These are phyloP conservation scores for Ganoderma sp. DNA, from an alignment of 1,284 basidiomycete species.

Conservation along the genomic window DNA sequence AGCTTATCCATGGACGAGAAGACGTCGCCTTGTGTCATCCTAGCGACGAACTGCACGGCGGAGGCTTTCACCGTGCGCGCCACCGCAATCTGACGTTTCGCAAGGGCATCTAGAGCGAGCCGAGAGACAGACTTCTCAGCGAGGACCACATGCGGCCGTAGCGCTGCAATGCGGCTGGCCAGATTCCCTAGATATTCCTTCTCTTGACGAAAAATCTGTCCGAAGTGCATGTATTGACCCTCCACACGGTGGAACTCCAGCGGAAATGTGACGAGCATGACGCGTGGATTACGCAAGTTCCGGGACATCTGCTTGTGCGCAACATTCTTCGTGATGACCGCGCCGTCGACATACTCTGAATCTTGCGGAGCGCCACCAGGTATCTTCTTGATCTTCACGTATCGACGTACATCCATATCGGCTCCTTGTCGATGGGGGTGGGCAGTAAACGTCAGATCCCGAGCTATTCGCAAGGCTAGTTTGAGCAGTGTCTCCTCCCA, in stretches of 20 bases:
- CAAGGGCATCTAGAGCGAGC: slow-evolving; percentile 89
- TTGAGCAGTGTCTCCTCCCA: slow-evolving; percentile 88
- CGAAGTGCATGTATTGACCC: slow-evolving; percentile 93
- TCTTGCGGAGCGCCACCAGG: slow-evolving; percentile 92
- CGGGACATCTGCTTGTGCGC: slow-evolving; percentile 91
- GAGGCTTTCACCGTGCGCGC: slow-evolving; percentile 90
- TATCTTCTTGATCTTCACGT: slow-evolving; percentile 99
- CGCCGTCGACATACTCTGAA: slow-evolving; percentile 97
- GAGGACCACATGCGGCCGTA: slow-evolving; percentile 92
- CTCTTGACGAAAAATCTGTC: slow-evolving; percentile 92
- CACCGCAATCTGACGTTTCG: slow-evolving; percentile 88
- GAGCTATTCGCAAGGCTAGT: slow-evolving; percentile 80
- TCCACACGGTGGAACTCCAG: slow-evolving; percentile 95
- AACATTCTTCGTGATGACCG: slow-evolving; percentile 97
- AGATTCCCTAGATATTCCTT: slow-evolving; percentile 93
- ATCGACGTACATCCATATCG: slow-evolving; percentile 94
- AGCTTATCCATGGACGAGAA: slow-evolving; percentile 96
- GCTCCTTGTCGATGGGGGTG: slow-evolving; percentile 79
- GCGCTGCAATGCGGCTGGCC: slow-evolving; percentile 86
- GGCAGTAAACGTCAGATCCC: slow-evolving; percentile 77
- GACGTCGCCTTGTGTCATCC: slow-evolving; percentile 95
- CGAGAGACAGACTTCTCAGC: slow-evolving; percentile 93
- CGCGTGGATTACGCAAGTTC: slow-evolving; percentile 77
- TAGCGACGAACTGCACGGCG: slow-evolving; percentile 86
- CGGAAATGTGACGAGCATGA: slow-evolving; percentile 96